Evolutionary conservation across 2,329 filamentous ascomycete genomes (phyloP).

Genomic region (Nemania sp.): DNA sequence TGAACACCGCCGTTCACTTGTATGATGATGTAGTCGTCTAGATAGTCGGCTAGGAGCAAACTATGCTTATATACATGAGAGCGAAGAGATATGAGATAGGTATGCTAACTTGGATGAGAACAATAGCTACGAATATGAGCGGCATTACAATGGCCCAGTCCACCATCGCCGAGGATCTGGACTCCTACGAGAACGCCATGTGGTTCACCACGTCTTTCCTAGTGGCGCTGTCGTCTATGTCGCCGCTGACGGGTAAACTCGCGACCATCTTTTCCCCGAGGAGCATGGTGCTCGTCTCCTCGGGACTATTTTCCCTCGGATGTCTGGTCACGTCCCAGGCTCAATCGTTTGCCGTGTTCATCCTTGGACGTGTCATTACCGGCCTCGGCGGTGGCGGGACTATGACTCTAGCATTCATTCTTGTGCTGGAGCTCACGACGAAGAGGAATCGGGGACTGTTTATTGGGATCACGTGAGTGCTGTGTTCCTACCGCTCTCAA

Average conservation of each 20-base stretch:
- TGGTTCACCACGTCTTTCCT: slow-evolving; percentile 88
- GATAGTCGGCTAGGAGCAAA: background rate
- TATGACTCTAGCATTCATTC: slow-evolving; percentile 78
- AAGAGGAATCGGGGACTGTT: slow-evolving; percentile 77
- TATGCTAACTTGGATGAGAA: slow-evolving; percentile 9
- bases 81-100: background rate
- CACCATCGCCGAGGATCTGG: slow-evolving; percentile 78
- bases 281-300: slow-evolving; percentile 71
- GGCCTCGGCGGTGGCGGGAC: slow-evolving; percentile 79
- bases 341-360: slow-evolving; percentile 69
- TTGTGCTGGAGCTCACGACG: slow-evolving; percentile 79
- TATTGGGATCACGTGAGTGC: slow-evolving; percentile 71
- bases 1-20: background rate
- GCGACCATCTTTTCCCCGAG: slow-evolving; percentile 79
- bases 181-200: slow-evolving; percentile 77
- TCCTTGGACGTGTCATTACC: slow-evolving; percentile 74
- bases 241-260: slow-evolving; percentile 78
- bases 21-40: background rate
- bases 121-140: slow-evolving; percentile 75
- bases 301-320: slow-evolving; percentile 69
- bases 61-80: background rate
- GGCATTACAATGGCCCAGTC: slow-evolving; percentile 86
- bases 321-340: slow-evolving; percentile 74
- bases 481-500: too few species aligned
- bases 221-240: slow-evolving; percentile 69